Evolutionary conservation across 2,329 filamentous ascomycete genomes (phyloP), one percentile per base, ranked within the genome.

Genomic region (Colletotrichum liaoningense): DNA sequence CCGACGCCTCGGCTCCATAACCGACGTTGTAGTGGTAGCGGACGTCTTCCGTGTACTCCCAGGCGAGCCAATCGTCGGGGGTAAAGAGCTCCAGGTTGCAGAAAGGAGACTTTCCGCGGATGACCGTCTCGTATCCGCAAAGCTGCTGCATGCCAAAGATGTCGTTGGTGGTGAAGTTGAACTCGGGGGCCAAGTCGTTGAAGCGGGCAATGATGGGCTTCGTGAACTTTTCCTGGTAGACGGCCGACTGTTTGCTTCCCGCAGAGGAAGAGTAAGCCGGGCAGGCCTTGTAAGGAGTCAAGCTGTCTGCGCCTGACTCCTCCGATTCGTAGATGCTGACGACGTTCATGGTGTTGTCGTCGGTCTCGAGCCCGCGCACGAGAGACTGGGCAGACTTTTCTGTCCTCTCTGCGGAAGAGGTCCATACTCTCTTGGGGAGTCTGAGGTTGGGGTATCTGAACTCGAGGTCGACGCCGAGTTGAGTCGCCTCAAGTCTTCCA

Each of bases 261-360:
- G 85, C 84, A 2, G 88, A 88, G 1, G 86, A 86, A 57, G 87
- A 90, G 80, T 92, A 93, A 14, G 87, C 89, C 14, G 90, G 89
- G 76, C 92, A 93, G 52, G 87, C 87, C 78, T 90, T 88, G 81
- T 93, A 93, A 0, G 91, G 90, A 1, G 91, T 93, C 75, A 93
- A 80, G 59, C 82, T 86, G 77, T 93, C 84, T 9, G 91, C 91
- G 22, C 90, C 91, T 3, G 86, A 83, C 73, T 90, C 83, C 69
- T 88, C 78, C 24, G 86, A 87, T 79, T 93, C 90, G 74, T 87
- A 87, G 64, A 93, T 83, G 75, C 84, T 84, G 57, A 90, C 85
- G 8, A 91, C 84, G 59, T 88, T 82, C 73, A 91, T 91, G 63
- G 83, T 83, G 73, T 88, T 85, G 75, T 87, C 88, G 57, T 86